Base-by-base conservation (phyloP, 495 filamentous ascomycete genomes). In the Pyrenopolyporus hunteri region DNA sequence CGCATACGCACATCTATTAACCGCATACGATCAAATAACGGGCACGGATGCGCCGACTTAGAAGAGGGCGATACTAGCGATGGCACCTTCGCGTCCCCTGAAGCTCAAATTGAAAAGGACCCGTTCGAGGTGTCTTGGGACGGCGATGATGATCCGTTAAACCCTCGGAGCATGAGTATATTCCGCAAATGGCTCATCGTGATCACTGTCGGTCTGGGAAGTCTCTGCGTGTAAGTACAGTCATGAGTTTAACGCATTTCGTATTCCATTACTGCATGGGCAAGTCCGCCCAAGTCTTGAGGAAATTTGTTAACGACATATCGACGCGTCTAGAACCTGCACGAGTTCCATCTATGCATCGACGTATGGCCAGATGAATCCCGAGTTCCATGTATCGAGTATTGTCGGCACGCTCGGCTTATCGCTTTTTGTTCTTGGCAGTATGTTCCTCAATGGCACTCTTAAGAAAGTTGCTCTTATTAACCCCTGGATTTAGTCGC, bases 301-400 rank as follows among this genome's bases (percentile, higher is more conserved):
- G 25, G 6, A 47, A 6, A 29, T 45, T 25, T 13, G 9, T 29
- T 29, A 39, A 39, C 10, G 17, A 39, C 13, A 4, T 51, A 51
- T 59, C 20, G 5, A 46, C 35, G 16, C 0, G 11, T 50, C 9
- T 68, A 93, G 90, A 44, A 97, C 93, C 4, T 93, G 90, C 71
- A 84, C 91, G 1, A 93, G 89, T 16, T 93, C 92, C 1, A 86
- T 96, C 67, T 97, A 98, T 69, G 93, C 92, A 2, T 84, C 84
- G 6, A 95, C 89, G 0, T 98, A 97, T 73, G 68, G 31, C n/a
- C 92, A 96, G 71, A 80, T 97, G 67, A 88, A 84, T 48, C 70
- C 73, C n/a, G 89, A 95, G 40, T 95, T 95, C 65, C 68, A 81
- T 42, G 81, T 82, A 55, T 87, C 88, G 0, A 82, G 84, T 37